Conservation (phyloP, 106 monocot species). For the Dendrobium huoshanense region DNA sequence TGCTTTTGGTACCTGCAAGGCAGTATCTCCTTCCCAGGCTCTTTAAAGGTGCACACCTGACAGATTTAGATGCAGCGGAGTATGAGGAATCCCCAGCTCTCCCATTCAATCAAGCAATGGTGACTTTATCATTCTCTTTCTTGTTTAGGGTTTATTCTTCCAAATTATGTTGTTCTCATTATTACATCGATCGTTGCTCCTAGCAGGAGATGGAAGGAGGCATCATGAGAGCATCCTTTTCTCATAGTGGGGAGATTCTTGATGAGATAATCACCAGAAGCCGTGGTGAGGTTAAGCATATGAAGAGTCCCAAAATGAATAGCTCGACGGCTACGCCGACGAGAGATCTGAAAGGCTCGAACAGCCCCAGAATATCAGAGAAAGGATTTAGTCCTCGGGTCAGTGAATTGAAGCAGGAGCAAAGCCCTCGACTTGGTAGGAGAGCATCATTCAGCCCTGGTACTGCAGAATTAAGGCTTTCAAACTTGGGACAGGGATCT, state of each 20-base stretch:
- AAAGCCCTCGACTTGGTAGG: conserved; percentile 28
- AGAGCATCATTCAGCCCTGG: conserved; percentile 10
- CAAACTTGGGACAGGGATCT: conserved; percentile 45
- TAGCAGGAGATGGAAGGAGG: conserved; percentile 34
- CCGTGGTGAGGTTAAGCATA: conserved; percentile 65
- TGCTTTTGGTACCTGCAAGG: conserved; percentile 75
- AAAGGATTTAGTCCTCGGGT: conserved; percentile 43
- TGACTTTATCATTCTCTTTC: conserved; percentile 6
- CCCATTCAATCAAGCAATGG: conserved; percentile 32
- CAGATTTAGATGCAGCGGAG: conserved; percentile 78
- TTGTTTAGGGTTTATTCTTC: neutral
- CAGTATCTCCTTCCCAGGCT: conserved; percentile 72
- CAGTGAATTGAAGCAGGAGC: conserved; percentile 40
- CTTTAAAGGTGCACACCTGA: conserved; percentile 74
- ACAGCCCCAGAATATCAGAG: conserved; percentile 42
- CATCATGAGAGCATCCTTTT: conserved; percentile 7
- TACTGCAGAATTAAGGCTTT: conserved; percentile 31
- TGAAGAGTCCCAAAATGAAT: conserved; percentile 60
- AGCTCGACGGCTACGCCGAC: conserved; percentile 30
- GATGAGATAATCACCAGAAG: conserved; percentile 82
- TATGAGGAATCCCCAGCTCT: conserved; percentile 74
- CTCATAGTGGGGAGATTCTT: conserved; percentile 45
- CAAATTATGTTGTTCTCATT: neutral
- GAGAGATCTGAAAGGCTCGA: conserved; percentile 23
- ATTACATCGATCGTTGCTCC: neutral